Evolutionary conservation across 805 yeast genomes (phyloP).

Genomic region (Candida tammaniensis): DNA sequence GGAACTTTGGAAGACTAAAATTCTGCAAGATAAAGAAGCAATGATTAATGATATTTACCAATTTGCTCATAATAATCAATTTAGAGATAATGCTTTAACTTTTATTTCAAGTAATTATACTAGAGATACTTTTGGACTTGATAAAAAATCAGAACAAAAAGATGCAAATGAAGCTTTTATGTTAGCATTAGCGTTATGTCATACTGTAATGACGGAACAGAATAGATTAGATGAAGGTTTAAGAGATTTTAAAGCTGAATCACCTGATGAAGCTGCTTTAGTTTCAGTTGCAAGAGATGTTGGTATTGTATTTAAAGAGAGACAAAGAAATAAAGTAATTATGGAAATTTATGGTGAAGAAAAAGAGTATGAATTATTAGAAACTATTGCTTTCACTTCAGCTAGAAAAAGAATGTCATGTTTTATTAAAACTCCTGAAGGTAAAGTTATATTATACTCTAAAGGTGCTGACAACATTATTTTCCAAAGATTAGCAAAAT

Average conservation of each 20-base stretch:
- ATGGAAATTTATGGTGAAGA: conserved; percentile 46
- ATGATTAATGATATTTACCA: conserved; percentile 48
- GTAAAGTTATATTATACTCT: conserved; percentile 45
- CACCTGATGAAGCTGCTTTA: conserved; percentile 81
- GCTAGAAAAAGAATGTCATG: conserved; percentile 79
- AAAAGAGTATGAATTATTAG: conserved; percentile 47
- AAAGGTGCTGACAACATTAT: conserved; percentile 82
- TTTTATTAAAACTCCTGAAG: conserved; percentile 46
- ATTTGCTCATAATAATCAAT: conserved; percentile 42
- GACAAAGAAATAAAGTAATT: conserved; percentile 46
- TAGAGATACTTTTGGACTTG: conserved; percentile 45
- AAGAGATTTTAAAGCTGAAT: conserved; percentile 67
- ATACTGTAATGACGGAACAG: conserved; percentile 66
- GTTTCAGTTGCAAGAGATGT: conserved; percentile 75
- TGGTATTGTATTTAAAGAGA: conserved; percentile 61
- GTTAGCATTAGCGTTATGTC: conserved; percentile 68
- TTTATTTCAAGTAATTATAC: conserved; percentile 62
- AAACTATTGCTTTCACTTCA: conserved; percentile 63
- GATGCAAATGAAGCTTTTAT: conserved; percentile 55
- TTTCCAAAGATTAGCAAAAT: conserved; percentile 38
- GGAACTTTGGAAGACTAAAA: conserved; percentile 36
- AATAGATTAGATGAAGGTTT: conserved; percentile 36
- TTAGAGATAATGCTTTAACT: conserved; percentile 50
- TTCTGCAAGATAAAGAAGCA: conserved; percentile 38
- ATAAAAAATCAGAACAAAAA: conserved; percentile 34